phyloP scores from a whole-genome alignment of 192 early-diverging fungal genomes.

The Coemansia sp. region DNA sequence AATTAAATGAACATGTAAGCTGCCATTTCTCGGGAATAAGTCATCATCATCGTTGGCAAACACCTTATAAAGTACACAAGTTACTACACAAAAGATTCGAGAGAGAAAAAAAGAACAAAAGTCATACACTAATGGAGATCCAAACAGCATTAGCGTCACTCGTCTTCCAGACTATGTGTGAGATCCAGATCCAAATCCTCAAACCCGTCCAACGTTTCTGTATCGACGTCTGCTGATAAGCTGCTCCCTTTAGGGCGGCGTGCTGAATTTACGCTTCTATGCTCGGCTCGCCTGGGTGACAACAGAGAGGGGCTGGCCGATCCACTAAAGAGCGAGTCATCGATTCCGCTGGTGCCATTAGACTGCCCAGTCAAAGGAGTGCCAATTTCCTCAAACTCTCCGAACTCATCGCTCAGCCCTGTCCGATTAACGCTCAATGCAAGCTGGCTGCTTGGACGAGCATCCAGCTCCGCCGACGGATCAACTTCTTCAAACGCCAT shows the following conservation, averaged over 20 bases:
- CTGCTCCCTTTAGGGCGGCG: background rate
- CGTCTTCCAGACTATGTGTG: conserved; percentile 26
- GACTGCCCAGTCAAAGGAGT: conserved; percentile 12
- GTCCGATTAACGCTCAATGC: background rate
- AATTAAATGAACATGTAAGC: background rate
- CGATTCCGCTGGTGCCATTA: conserved; percentile 10
- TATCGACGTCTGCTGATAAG: conserved; percentile 1
- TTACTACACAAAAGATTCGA: no score
- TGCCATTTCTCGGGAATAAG: no score
- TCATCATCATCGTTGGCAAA: no score
- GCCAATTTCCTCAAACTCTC: conserved; percentile 46
- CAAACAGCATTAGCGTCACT: background rate
- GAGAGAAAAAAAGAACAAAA: background rate
- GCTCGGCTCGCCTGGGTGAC: background rate
- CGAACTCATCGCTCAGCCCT: conserved; percentile 35
- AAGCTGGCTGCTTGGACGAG: background rate
- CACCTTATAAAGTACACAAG: no score
- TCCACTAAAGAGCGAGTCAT: conserved; percentile 34
- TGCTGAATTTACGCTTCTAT: background rate
- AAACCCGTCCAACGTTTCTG: conserved; percentile 31
- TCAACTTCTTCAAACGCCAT: conserved; percentile 46
- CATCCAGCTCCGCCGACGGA: conserved; percentile 14
- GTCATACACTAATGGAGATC: background rate
- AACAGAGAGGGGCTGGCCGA: conserved; percentile 17
- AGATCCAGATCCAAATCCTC: conserved; percentile 48